A percentile compares a stretch with the other conserved stretches of the same genome.
Evolutionary conservation across 2,329 filamentous ascomycete species (phyloP).

Genomic region (Pseudogymnoascus sp.): DNA sequence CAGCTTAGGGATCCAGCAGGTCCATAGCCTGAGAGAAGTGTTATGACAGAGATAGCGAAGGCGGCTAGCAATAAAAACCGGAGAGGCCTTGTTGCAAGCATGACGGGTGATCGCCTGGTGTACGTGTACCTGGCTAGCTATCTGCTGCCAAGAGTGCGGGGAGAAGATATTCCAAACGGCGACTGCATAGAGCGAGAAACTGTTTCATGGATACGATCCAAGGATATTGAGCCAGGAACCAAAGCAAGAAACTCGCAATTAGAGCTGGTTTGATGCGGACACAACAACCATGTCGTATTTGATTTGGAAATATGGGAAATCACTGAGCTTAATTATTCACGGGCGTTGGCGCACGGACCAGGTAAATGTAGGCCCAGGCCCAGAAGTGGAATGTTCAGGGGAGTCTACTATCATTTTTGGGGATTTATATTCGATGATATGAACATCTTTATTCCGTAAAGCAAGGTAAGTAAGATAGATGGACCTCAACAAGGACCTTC

Average conservation of each 20-base stretch:
- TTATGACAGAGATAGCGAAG: neutral
- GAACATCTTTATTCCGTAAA: neutral
- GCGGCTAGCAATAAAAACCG: neutral
- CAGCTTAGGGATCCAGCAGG: neutral
- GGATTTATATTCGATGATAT: neutral
- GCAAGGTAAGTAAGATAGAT: neutral
- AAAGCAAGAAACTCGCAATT: neutral
- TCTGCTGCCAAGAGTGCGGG: neutral
- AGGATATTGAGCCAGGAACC: neutral
- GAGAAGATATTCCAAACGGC: neutral
- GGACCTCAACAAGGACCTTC: neutral
- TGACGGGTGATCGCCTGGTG: neutral
- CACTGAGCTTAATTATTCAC: neutral
- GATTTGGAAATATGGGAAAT: neutral
- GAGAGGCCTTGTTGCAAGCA: neutral
- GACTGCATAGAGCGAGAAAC: neutral
- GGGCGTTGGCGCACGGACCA: neutral
- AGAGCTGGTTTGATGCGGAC: neutral
- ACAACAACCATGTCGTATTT: neutral
- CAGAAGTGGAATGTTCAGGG: neutral
- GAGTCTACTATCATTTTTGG: neutral
- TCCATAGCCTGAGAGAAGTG: neutral
- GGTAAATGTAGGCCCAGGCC: neutral
- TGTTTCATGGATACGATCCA: neutral
- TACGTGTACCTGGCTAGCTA: slow-evolving; percentile 3